These are phyloP conservation scores for Panicum hallii DNA, from an alignment of 202 grass and related monocot species.

Conservation along the genomic window DNA sequence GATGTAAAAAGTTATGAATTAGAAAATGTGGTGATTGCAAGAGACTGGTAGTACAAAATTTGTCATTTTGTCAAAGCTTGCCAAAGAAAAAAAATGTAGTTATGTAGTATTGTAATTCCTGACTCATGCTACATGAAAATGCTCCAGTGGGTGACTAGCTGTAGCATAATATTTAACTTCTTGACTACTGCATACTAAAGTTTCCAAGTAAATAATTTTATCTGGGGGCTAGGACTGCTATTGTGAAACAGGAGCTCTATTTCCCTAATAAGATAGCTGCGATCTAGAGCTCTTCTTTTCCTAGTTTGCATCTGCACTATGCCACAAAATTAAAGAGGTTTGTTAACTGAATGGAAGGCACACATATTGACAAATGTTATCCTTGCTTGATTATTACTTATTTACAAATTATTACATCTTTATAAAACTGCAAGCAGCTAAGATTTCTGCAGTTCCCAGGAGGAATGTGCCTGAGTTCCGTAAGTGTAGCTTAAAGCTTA, in stretches of 20 bases:
- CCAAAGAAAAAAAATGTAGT: conserved; percentile 8
- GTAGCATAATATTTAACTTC: conserved; percentile 16
- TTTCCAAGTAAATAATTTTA: background rate
- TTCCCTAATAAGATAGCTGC: background rate
- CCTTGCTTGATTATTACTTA: background rate
- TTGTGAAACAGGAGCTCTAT: background rate
- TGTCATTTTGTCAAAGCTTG: background rate
- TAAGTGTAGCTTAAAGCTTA: background rate
- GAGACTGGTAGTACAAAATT: conserved; percentile 1
- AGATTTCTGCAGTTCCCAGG: conserved; percentile 75
- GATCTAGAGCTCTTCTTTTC: background rate
- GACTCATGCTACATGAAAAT: background rate
- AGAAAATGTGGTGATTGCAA: conserved; percentile 3
- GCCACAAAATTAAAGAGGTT: background rate
- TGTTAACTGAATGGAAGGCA: background rate
- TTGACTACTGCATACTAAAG: background rate
- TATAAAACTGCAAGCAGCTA: conserved; percentile 30
- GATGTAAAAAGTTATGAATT: conserved; percentile 11
- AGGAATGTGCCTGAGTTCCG: conserved; percentile 42
- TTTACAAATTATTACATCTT: background rate
- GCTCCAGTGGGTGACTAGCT: background rate
- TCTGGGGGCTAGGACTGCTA: background rate
- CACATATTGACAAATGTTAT: background rate
- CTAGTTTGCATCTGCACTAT: background rate
- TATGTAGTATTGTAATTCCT: background rate